Evolutionary conservation across 768 basidiomycete species (phyloP).

Genomic region (Rhodotorula paludigena): DNA sequence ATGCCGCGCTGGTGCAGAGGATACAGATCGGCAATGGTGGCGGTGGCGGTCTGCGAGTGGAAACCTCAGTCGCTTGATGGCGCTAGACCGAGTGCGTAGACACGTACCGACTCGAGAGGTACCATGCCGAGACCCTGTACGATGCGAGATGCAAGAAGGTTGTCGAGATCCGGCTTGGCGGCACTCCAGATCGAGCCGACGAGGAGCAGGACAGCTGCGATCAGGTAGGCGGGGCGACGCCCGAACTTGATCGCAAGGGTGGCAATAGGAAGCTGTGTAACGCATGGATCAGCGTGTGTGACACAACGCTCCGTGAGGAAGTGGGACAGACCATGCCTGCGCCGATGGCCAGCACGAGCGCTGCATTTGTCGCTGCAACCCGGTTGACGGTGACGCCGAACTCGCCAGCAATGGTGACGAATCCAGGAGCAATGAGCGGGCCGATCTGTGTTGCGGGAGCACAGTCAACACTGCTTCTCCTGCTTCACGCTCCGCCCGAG

Average conservation of each 20-base stretch:
- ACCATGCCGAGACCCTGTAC: neutral
- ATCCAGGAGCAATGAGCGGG: neutral
- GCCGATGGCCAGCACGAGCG: neutral
- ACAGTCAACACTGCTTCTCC: no score
- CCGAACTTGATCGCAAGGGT: constrained; percentile 10
- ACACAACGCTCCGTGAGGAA: neutral
- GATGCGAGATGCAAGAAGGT: neutral
- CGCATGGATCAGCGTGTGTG: no score
- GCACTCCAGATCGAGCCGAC: constrained; percentile 7
- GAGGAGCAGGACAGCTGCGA: constrained; percentile 9
- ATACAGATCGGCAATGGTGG: neutral
- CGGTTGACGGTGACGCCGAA: neutral
- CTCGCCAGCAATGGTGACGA: neutral
- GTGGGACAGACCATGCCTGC: neutral
- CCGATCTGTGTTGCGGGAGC: no score
- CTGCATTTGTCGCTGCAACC: neutral
- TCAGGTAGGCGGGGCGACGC: neutral
- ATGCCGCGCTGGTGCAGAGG: neutral
- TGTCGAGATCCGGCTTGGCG: constrained; percentile 3
- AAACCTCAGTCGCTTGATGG: no score
- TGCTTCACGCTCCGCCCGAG: neutral
- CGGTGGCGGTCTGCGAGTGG: neutral
- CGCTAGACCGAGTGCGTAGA: no score
- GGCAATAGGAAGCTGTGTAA: neutral
- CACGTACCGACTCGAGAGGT: neutral